These are phyloP conservation scores for Cymodocea nodosa DNA, from an alignment of 116 monocot species.

Conservation along the genomic window DNA sequence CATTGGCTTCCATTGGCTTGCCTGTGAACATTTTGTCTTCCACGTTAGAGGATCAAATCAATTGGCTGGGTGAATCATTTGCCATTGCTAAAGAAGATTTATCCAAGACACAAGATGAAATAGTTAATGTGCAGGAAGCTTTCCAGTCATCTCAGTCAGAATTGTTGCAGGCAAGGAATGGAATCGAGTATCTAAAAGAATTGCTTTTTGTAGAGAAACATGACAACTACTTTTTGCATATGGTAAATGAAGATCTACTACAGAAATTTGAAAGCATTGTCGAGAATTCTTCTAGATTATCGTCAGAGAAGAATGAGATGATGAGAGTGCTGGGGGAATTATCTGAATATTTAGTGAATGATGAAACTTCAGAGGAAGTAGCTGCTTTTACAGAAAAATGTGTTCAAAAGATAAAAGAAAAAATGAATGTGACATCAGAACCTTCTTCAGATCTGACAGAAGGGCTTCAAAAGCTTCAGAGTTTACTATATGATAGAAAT, in stretches of 20 bases:
- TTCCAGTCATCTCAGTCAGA: conserved; percentile 36
- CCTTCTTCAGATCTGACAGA: conserved; percentile 17
- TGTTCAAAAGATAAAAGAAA: conserved; percentile 28
- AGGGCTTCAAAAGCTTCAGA: conserved; percentile 43
- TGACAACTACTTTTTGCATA: conserved; percentile 28
- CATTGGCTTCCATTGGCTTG: conserved; percentile 32
- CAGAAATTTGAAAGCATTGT: conserved; percentile 27
- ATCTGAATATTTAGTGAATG: conserved; percentile 33
- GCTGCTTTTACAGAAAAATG: conserved; percentile 33
- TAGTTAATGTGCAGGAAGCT: conserved; percentile 11
- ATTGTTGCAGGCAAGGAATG: conserved; percentile 34
- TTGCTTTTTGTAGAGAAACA: conserved; percentile 45
- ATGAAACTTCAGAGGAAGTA: conserved; percentile 15
- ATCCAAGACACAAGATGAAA: conserved; percentile 25
- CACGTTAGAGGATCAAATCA: conserved; percentile 33
- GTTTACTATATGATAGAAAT: conserved; percentile 33
- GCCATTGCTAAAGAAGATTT: conserved; percentile 19
- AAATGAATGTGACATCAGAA: conserved; percentile 6
- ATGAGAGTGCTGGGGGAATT: conserved; percentile 29
- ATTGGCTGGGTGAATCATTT: conserved; percentile 30
- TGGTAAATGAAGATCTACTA: conserved; percentile 31
- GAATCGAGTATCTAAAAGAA: conserved; percentile 30
- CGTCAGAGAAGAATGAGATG: conserved; percentile 31
- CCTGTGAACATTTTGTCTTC: conserved; percentile 32
- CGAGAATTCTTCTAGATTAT: conserved; percentile 32